Evolutionary conservation across 2,329 filamentous ascomycete species (phyloP).

Genomic region (Lasiodiplodia sp.): DNA sequence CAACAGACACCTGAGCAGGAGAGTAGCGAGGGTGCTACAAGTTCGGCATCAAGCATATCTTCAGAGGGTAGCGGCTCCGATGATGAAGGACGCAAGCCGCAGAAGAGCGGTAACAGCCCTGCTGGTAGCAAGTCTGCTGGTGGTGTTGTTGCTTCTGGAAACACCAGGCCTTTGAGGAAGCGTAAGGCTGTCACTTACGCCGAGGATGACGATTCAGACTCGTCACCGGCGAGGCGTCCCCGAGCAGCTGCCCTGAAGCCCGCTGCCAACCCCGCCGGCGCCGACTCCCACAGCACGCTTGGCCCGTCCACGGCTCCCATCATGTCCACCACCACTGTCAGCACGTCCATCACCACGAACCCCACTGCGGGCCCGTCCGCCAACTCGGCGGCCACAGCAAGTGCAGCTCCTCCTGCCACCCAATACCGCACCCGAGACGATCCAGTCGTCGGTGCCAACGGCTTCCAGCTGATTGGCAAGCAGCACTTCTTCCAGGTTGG

Average conservation of each 20-base stretch:
- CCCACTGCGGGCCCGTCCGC: neutral
- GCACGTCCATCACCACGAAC: neutral
- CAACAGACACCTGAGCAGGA: neutral
- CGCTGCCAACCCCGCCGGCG: neutral
- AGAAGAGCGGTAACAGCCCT: neutral
- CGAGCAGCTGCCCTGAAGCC: neutral
- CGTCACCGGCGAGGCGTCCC: neutral
- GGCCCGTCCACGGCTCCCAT: neutral
- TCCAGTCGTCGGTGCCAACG: neutral
- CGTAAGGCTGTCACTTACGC: neutral
- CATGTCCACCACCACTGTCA: neutral
- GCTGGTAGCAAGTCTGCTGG: rapidly evolving
- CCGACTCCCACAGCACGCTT: neutral
- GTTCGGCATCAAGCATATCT: rapidly evolving
- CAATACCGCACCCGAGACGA: neutral
- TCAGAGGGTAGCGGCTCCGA: neutral
- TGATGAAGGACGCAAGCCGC: neutral
- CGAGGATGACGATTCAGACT: rapidly evolving
- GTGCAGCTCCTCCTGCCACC: neutral
- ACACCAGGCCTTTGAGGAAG: neutral
- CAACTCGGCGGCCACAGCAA: neutral
- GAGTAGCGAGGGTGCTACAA: neutral
- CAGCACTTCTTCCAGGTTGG: neutral
- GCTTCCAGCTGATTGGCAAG: neutral
- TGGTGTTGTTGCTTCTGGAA: no score